phyloP scores from a whole-genome alignment of 2,329 filamentous ascomycete species.

The Nothopassalora personata region DNA sequence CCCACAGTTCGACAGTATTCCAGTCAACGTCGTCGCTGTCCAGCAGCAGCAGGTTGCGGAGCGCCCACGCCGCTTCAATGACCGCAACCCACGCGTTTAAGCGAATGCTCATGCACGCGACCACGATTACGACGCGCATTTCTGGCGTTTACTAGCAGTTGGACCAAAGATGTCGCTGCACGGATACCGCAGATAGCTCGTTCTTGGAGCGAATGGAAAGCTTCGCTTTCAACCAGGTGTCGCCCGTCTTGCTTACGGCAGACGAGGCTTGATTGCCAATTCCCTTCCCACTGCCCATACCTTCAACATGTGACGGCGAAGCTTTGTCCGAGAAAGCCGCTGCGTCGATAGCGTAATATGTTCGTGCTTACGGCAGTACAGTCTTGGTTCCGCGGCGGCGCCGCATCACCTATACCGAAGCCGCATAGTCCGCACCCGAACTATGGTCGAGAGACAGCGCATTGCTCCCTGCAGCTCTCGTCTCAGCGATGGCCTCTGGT shows the following conservation, averaged over 20 bases:
- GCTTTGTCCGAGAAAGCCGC: neutral
- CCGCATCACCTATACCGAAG: neutral
- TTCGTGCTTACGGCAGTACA: neutral
- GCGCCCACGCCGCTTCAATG: constrained; percentile 72
- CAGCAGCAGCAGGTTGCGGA: constrained; percentile 81
- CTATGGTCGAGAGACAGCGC: too few relatives aligned
- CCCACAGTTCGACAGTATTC: constrained; percentile 86
- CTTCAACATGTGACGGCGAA: neutral
- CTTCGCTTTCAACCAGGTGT: constrained; percentile 17
- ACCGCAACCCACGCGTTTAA: constrained; percentile 46
- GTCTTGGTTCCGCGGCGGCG: neutral
- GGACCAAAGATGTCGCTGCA: constrained; percentile 9
- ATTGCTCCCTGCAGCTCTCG: neutral
- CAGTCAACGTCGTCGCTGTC: constrained; percentile 91
- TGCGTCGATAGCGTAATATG: neutral
- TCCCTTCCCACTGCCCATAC: constrained; percentile 3
- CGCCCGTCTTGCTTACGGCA: constrained; percentile 16
- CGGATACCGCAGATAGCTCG: constrained; percentile 13
- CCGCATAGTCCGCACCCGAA: neutral
- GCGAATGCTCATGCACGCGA: constrained; percentile 8
- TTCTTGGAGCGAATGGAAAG: constrained; percentile 10
- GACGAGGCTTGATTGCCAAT: constrained; percentile 22
- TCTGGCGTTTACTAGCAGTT: constrained; percentile 16
- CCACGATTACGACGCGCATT: constrained; percentile 16
- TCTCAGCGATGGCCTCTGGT: neutral